Evolutionary conservation across 176 grass and related monocot genomes (phyloP).

Genomic region (Zizania latifolia): DNA sequence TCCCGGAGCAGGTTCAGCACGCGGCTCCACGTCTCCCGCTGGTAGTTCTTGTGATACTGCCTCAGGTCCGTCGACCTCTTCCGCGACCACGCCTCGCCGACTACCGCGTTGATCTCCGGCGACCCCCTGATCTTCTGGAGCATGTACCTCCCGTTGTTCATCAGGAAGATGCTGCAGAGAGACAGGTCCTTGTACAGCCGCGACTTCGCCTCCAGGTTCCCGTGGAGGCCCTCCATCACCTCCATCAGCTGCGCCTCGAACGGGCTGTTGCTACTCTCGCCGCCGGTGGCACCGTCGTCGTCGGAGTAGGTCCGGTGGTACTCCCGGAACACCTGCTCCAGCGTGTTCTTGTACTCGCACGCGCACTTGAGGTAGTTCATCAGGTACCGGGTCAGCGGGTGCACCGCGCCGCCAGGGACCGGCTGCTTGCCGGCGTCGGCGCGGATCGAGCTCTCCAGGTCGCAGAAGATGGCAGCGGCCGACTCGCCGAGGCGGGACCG

Average conservation of each 20-base stretch:
- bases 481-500: slow-evolving; percentile 58
- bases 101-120: slow-evolving; percentile 49
- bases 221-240: slow-evolving; percentile 77
- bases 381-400: slow-evolving; percentile 74
- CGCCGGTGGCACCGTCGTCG: not conserved
- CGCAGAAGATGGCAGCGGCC: slow-evolving; percentile 69
- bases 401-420: slow-evolving; percentile 63
- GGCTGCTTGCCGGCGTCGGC: slow-evolving; percentile 51
- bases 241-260: slow-evolving; percentile 65
- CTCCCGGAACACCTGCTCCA: slow-evolving; percentile 80
- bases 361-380: slow-evolving; percentile 91
- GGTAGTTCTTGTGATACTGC: slow-evolving; percentile 97
- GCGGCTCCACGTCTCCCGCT: slow-evolving; percentile 82
- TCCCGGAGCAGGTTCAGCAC: slow-evolving; percentile 56
- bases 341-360: slow-evolving; percentile 77
- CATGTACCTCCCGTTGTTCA: slow-evolving; percentile 95
- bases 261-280: slow-evolving; percentile 49
- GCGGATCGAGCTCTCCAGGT: slow-evolving; percentile 87
- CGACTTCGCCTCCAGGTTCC: slow-evolving; percentile 60
- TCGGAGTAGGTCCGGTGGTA: slow-evolving; percentile 24
- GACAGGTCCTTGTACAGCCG: slow-evolving; percentile 62
- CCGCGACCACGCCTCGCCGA: slow-evolving; percentile 66
- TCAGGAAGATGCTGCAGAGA: slow-evolving; percentile 65
- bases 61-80: slow-evolving; percentile 69
- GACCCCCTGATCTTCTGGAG: slow-evolving; percentile 80